These are phyloP conservation scores for Candida tunisiensis DNA, from an alignment of 1,139 yeast genomes.

Conservation along the genomic window DNA sequence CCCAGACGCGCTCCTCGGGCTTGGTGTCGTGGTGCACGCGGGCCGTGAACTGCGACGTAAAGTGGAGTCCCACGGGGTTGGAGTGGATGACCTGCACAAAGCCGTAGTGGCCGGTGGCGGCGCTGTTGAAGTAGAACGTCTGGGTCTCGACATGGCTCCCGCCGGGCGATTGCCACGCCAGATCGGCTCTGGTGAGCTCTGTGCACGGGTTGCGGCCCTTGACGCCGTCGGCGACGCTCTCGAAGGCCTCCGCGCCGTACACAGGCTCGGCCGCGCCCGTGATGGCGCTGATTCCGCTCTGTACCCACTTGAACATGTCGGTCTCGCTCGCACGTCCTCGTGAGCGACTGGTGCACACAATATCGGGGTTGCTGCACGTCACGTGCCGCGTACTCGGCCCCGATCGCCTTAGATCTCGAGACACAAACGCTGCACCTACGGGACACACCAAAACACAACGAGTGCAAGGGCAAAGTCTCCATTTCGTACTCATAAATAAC, in stretches of 20 bases:
- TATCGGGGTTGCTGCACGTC: no score
- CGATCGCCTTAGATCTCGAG: no score
- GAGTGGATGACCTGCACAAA: slow-evolving; percentile 93
- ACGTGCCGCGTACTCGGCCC: no score
- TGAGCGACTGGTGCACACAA: no score
- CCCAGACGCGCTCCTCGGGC: slow-evolving; percentile 50
- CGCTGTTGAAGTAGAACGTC: slow-evolving; percentile 67
- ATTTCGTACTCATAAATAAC: no score
- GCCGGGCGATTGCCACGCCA: slow-evolving; percentile 57
- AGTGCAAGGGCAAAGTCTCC: neutral
- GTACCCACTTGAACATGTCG: slow-evolving; percentile 1
- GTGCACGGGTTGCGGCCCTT: slow-evolving; percentile 35
- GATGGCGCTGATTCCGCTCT: slow-evolving; percentile 49
- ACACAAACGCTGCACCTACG: neutral
- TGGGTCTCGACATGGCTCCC: slow-evolving; percentile 92
- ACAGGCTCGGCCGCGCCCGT: slow-evolving; percentile 97
- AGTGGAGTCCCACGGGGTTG: slow-evolving; percentile 73
- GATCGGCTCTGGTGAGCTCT: slow-evolving; percentile 44
- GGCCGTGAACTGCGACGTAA: slow-evolving; percentile 91
- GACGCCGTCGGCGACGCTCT: slow-evolving; percentile 55
- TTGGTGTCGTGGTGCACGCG: slow-evolving; percentile 43
- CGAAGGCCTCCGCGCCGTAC: slow-evolving; percentile 84
- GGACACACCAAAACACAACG: neutral
- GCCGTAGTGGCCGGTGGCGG: slow-evolving; percentile 50
- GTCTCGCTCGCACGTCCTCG: no score